Evolutionary conservation across 2,329 filamentous ascomycete genomes (phyloP).

Genomic region (Fusarium multiceps): DNA sequence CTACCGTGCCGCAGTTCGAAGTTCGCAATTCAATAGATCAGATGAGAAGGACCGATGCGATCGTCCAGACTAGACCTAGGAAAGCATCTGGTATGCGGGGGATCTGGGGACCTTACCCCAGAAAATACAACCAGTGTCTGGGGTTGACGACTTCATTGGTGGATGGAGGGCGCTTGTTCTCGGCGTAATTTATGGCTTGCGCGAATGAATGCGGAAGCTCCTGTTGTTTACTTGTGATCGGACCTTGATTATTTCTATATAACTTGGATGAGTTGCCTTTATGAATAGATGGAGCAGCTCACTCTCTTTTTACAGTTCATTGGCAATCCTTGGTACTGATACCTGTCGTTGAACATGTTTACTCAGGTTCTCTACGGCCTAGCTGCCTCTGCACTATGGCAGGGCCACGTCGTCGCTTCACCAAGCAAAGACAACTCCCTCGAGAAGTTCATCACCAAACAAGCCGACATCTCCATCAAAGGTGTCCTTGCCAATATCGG

Average conservation of each 20-base stretch:
- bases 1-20: not conserved
- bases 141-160: conserved; percentile 1
- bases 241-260: not conserved
- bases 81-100: conserved; percentile 24
- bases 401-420: conserved; percentile 3
- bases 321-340: too few relatives aligned
- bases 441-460: conserved; percentile 32
- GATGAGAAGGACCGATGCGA: conserved; percentile 29
- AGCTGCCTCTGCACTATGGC: conserved; percentile 1
- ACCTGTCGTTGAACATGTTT: conserved; percentile 1
- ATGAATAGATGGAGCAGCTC: not conserved
- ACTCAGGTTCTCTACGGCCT: conserved; percentile 12
- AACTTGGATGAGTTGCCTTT: accelerated
- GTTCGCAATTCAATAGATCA: not conserved
- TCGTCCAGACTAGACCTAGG: conserved; percentile 19
- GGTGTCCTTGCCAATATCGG: conserved; percentile 62
- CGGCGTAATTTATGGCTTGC: conserved; percentile 16
- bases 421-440: not conserved
- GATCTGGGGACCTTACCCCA: conserved; percentile 23
- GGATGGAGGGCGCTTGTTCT: not conserved
- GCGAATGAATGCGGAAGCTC: not conserved
- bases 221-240: not conserved
- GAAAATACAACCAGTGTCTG: conserved; percentile 16
- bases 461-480: conserved; percentile 32
- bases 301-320: not conserved